Conservation (phyloP, 192 early-diverging fungal species). For the Podila epigama region DNA sequence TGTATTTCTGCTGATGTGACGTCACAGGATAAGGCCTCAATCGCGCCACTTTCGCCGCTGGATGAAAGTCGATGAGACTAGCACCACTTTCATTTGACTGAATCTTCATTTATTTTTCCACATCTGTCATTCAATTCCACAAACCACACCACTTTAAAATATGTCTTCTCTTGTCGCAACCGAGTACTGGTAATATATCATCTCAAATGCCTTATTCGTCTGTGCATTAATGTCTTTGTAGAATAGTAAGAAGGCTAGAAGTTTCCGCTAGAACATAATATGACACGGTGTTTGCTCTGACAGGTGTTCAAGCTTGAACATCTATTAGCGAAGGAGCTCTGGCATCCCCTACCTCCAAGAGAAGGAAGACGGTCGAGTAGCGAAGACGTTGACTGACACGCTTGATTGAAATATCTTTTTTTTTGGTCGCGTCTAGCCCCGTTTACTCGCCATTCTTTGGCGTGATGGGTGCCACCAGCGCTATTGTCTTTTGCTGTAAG, state of each 20-base stretch:
- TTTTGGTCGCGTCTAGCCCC: constrained; percentile 64
- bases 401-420: not conserved
- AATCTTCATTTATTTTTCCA: too few relatives aligned
- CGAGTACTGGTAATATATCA: constrained; percentile 34
- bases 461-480: constrained; percentile 87
- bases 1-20: too few relatives aligned
- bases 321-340: too few relatives aligned
- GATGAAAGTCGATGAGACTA: too few relatives aligned
- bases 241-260: not conserved
- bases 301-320: too few relatives aligned
- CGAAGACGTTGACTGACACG: not conserved
- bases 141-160: constrained; percentile 3
- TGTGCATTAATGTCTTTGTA: not conserved
- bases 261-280: not conserved
- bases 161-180: constrained; percentile 28
- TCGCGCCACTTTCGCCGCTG: too few relatives aligned
- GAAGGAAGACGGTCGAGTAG: not conserved
- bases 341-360: not conserved
- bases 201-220: not conserved
- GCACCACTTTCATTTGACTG: too few relatives aligned
- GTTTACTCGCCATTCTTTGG: constrained; percentile 96
- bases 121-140: not conserved
- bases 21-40: too few relatives aligned
- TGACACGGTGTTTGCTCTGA: too few relatives aligned
- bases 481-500: constrained; percentile 92